A percentile compares a stretch with the other conserved stretches of the same genome.
These are phyloP conservation scores for Clarkia xantiana DNA, from an alignment of 345 rosid species.

Conservation along the genomic window DNA sequence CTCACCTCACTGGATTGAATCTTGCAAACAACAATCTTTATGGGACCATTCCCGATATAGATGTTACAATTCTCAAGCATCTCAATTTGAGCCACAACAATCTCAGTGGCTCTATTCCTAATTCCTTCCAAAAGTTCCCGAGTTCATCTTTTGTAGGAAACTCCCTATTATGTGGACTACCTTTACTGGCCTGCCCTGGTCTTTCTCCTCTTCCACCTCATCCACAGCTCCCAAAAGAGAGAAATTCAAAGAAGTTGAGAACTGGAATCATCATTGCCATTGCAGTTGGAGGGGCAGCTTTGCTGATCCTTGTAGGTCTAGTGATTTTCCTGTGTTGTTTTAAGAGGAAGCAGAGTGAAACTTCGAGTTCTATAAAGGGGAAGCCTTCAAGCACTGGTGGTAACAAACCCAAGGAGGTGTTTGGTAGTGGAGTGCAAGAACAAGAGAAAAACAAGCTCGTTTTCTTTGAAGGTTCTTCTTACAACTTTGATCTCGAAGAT, in stretches of 20 bases:
- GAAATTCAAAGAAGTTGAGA: conserved; percentile 31
- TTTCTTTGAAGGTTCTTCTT: conserved; percentile 72
- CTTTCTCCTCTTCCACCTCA: conserved; percentile 42
- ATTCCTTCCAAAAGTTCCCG: conserved; percentile 46
- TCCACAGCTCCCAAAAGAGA: conserved; percentile 6
- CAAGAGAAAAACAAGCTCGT: conserved; percentile 94
- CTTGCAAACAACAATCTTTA: conserved; percentile 58
- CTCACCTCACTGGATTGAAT: conserved; percentile 37
- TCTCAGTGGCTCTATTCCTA: conserved; percentile 68
- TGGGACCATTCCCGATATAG: conserved; percentile 47
- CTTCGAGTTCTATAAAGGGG: conserved; percentile 1
- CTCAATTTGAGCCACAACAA: conserved; percentile 69
- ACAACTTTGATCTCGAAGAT: conserved; percentile 80
- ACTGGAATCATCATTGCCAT: conserved; percentile 48
- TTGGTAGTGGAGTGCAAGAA: conserved; percentile 86
- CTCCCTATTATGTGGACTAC: conserved; percentile 45
- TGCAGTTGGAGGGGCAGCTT: conserved; percentile 41
- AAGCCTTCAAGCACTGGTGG: conserved; percentile 26
- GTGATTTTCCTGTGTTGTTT: conserved; percentile 34
- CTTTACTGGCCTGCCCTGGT: conserved; percentile 34
- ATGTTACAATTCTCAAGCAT: conserved; percentile 34
- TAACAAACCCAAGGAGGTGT: conserved; percentile 51
- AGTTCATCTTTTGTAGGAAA: conserved; percentile 66
- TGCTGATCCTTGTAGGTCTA: conserved; percentile 30
- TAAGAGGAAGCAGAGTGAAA: conserved; percentile 30